Evolutionary conservation across 495 filamentous ascomycete genomes (phyloP), one percentile per base, ranked within the genome.

Genomic region (Aspergillus baeticus): DNA sequence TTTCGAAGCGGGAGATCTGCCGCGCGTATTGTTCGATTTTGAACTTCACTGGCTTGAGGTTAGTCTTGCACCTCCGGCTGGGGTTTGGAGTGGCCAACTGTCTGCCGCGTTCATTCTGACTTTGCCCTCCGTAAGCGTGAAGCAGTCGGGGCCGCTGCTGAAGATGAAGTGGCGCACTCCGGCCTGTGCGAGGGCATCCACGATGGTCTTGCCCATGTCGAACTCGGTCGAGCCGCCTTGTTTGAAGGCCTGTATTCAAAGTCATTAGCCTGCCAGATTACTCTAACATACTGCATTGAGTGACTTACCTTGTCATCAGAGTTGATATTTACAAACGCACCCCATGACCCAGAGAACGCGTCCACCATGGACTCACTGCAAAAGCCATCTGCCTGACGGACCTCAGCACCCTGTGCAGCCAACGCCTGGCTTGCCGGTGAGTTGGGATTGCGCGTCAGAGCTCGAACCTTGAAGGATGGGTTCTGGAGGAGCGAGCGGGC

Each of bases 311-410:
- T 39, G 34, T 73, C 68, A 17, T 73, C 68, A 0, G 68, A 66
- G 39, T 73, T 71, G 20, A 60, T 68, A 51, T 71, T 73, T n/a
- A 66, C 59, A 55, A 68, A 73, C 2, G 55, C 59, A 5, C 62
- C 68, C 66, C 65, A 71, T 13, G 59, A 58, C 2, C 58, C 62
- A 15, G 41, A 21, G 36, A 73, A 69, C 13, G 63, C 69, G 1
- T 51, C 20, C 5, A 58, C 8, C 29, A 73, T 61, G 18, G 62
- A 31, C 0, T 55, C 49, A 1, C 3, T 48, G 36, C 74, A 65
- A 38, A 77, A 68, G 7, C 78, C 65, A 55, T 81, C 67, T 23
- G 63, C 78, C 20, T 63, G 38, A 8, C 81, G 71, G 8, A 84
- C 57, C 33, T 82, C 77, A 21, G 77, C 76, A 10, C 81, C 82